phyloP scores from a whole-genome alignment of 176 grass and related monocot species.

The Aechmea fasciata region DNA sequence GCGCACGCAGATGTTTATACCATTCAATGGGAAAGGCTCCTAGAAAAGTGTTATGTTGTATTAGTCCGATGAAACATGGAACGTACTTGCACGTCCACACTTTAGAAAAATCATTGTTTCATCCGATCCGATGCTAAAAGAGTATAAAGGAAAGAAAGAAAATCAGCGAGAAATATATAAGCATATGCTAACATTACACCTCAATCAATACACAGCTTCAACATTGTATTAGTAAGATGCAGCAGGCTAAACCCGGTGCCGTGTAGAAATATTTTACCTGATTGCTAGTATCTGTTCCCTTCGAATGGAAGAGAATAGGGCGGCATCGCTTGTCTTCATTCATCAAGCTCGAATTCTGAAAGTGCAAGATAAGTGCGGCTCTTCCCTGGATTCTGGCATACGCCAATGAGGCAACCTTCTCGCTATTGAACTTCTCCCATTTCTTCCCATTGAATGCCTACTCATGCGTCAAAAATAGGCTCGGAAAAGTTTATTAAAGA shows the following conservation, averaged over 20 bases:
- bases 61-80: not conserved
- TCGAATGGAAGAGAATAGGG: slow-evolving; percentile 81
- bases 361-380: slow-evolving; percentile 70
- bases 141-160: not conserved
- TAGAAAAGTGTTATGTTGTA: slow-evolving; percentile 18
- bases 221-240: not conserved
- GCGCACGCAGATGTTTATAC: slow-evolving; percentile 38
- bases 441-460: slow-evolving; percentile 92
- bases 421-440: slow-evolving; percentile 99
- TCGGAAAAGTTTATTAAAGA: not conserved
- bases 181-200: not conserved
- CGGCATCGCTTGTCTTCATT: slow-evolving; percentile 93
- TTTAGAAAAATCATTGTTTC: too few species aligned
- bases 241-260: not conserved
- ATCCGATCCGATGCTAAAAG: not conserved
- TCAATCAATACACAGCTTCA: not conserved
- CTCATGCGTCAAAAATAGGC: not conserved
- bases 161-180: not conserved
- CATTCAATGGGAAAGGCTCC: slow-evolving; percentile 56
- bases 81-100: too few species aligned
- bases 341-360: slow-evolving; percentile 96
- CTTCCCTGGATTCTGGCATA: slow-evolving; percentile 89
- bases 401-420: slow-evolving; percentile 88
- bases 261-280: slow-evolving; percentile 37
- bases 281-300: slow-evolving; percentile 37